Base-by-base conservation (phyloP, 495 filamentous ascomycete genomes). In the Penicillium samsonianum region DNA sequence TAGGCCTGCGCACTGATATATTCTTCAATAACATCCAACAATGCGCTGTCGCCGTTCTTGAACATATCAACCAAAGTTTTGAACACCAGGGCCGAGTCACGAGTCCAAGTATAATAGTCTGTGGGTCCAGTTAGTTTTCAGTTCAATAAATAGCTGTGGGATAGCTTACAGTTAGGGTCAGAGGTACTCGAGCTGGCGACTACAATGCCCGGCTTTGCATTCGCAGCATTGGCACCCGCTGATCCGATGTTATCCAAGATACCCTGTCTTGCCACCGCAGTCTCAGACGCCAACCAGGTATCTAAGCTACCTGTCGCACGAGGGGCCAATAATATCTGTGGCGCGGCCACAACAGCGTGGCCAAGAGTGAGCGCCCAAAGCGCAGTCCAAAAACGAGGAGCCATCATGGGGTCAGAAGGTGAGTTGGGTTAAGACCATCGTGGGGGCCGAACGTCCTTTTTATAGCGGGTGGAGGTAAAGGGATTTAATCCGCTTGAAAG, bases 41-140 rank as follows among this genome's bases (percentile, higher is more conserved):
- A 73, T 6, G 69, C 67, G 28, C 76, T 73, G 65, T 88, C 81
- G 35, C 77, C 82, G 45, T 80, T 66, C 61, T 74, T 73, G 65
- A 88, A 84, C 31, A 78, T 64, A 58, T 90, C 86, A 35, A 85
- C 71, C 30, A 90, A 57, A 11, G 69, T 68, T 61, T 86, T 87
- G 67, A 86, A 78, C 4, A 82, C 81, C 58, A 91, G 71, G 9
- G 84, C 80, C n/a, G 83, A 78, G 64, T 90, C 88, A 55, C 88
- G 76, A n/a, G 84, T 88, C 87, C 88, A 91, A 11, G 86, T 87
- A 59, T 82, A 90, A 45, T 69, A 78, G 42, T 77, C 73, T 75
- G 12, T 17, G 0, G 5, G 17, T 31, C 5, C 2, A 11, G 20
- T 56, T 28, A 55, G 66, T 69, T 61, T 57, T 79, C 3, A 17